Base-by-base conservation (phyloP, 2,329 filamentous ascomycete genomes). In the Aspergillus ochraceus region DNA sequence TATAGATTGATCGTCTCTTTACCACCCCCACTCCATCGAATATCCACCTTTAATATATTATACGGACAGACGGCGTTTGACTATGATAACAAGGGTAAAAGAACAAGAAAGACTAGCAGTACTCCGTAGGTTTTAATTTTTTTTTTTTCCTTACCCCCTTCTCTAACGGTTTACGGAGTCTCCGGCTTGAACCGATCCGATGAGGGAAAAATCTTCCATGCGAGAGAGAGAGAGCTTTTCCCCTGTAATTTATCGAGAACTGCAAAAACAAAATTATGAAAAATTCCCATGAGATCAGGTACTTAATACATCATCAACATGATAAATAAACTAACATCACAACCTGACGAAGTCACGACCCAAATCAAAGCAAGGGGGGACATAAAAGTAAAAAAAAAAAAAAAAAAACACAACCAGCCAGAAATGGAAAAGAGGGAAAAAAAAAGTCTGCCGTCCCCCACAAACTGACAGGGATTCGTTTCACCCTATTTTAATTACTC, bases 391-490 rank as follows among this genome's bases (percentile, higher is more conserved):
- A 6, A 49, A 49, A 54, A 54, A 45, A 26, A 29, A 54, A 45
- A 45, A 24, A 45, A 53, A 45, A 24, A 22, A 53, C 6, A 29
- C 26, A 29, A 29, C 8, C 26, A 29, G 11, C 32, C 14, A 12
- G 32, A 36, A 32, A 11, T 5, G 30, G 30, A 11, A 42, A 42
- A 42, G 12, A n/a, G 6, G 36, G 36, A 3, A 51, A 51, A 51
- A 24, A 49, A 32, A 30, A 30, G 24, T 47, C 24, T 20, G 49
- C 47, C 26, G 20, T 54, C 54, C 57, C 58, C 58, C 58, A 60
- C 58, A 54, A 45, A 39, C 19, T 53, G 57, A 54, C 60, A 57
- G 53, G 51, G 50, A 55, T 60, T n/a, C 30, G 57, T 62, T 59
- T 62, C 60, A 57, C 49, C 53, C 47, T 47, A 54, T 58, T 52